Conservation (phyloP, 345 rosid genomes). For the Draba incana region DNA sequence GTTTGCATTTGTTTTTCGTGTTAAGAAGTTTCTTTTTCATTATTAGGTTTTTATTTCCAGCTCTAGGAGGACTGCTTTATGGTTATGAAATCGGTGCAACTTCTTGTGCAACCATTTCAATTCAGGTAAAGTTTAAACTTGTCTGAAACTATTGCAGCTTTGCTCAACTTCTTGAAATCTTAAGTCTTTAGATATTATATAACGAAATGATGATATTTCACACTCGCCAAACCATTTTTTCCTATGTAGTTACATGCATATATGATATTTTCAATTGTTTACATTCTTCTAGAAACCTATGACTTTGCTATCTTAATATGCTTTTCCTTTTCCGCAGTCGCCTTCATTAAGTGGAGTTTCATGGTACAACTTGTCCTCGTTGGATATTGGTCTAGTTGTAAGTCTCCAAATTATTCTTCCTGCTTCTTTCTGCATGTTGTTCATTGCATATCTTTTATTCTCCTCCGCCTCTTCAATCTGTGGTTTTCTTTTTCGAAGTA, state of each 20-base stretch:
- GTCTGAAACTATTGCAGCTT: slow-evolving; percentile 12
- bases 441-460: not conserved
- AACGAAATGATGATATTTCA: slow-evolving; percentile 9
- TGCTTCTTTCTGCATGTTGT: slow-evolving; percentile 23
- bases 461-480: not conserved
- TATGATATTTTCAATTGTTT: not conserved
- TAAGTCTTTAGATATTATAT: slow-evolving; percentile 3
- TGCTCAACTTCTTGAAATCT: not conserved
- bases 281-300: slow-evolving; percentile 7
- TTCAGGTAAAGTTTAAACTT: slow-evolving; percentile 53
- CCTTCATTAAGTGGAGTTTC: slow-evolving; percentile 74
- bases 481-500: not conserved
- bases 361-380: slow-evolving; percentile 80
- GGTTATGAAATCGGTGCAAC: slow-evolving; percentile 97
- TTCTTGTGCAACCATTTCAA: slow-evolving; percentile 87
- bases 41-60: slow-evolving; percentile 90
- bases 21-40: slow-evolving; percentile 32
- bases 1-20: slow-evolving; percentile 13
- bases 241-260: not conserved
- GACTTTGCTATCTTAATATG: slow-evolving; percentile 17
- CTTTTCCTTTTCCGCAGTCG: slow-evolving; percentile 60
- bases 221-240: slow-evolving; percentile 1
- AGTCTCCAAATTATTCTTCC: slow-evolving; percentile 44
- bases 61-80: slow-evolving; percentile 92
- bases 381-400: slow-evolving; percentile 85